Evolutionary conservation across 1,284 basidiomycete genomes (phyloP).

Genomic region (Apiotrichum domesticum): DNA sequence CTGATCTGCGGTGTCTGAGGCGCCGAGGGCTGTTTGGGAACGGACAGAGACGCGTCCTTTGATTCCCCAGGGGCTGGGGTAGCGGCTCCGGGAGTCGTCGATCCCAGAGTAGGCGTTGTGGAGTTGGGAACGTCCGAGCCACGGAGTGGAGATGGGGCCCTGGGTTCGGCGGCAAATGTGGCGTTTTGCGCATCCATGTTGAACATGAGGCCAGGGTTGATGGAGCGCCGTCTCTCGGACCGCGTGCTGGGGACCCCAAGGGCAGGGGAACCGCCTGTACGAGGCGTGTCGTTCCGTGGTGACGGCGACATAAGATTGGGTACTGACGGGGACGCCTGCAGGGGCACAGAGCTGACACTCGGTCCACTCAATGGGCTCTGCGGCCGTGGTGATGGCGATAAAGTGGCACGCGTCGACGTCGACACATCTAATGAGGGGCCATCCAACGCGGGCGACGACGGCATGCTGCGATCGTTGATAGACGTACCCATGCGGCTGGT

Average conservation of each 20-base stretch:
- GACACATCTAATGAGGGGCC: background rate
- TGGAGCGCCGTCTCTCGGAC: conserved; percentile 43
- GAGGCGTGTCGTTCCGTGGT: conserved; percentile 1
- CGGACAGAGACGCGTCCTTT: background rate
- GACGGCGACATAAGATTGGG: background rate
- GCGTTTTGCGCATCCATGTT: conserved; percentile 37
- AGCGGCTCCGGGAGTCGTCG: background rate
- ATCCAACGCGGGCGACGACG: conserved; percentile 1
- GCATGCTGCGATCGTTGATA: background rate
- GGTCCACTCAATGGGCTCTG: background rate
- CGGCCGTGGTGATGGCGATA: background rate
- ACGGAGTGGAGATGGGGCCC: conserved; percentile 45
- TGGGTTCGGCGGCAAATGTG: conserved; percentile 30
- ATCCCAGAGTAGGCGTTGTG: background rate
- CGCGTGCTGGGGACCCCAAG: conserved; percentile 34
- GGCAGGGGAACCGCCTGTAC: conserved; percentile 14
- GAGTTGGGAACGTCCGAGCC: background rate
- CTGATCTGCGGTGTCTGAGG: background rate
- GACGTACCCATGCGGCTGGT: background rate
- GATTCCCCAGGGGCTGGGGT: background rate
- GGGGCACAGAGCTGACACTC: background rate
- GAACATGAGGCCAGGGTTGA: conserved; percentile 46
- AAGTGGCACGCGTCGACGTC: background rate
- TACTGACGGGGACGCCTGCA: background rate
- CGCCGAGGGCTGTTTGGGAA: background rate